Conservation (phyloP, 768 basidiomycete genomes). For the Boletus reticuloceps region DNA sequence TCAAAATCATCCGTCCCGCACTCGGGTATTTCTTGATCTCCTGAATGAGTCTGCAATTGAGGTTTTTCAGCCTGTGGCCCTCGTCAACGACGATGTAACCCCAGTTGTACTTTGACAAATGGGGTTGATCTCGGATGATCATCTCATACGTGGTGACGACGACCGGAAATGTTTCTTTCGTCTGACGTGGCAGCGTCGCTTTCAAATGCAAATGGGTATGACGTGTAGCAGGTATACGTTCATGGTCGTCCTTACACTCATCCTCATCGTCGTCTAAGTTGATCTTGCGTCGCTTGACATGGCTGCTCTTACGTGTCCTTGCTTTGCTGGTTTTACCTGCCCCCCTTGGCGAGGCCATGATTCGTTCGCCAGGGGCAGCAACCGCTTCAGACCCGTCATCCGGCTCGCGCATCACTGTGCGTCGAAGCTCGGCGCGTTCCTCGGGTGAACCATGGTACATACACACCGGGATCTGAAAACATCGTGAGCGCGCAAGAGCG, state of each 20-base stretch:
- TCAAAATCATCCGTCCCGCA: slow-evolving; percentile 89
- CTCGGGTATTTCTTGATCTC: slow-evolving; percentile 86
- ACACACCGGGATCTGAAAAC: slow-evolving; percentile 70
- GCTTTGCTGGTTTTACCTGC: slow-evolving; percentile 15
- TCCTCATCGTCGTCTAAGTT: slow-evolving; percentile 2
- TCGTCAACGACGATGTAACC: slow-evolving; percentile 96
- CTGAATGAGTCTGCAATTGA: slow-evolving; percentile 84
- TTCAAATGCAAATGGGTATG: slow-evolving; percentile 12
- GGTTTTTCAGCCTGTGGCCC: slow-evolving; percentile 93
- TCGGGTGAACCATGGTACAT: slow-evolving; percentile 87
- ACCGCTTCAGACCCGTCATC: slow-evolving; percentile 23
- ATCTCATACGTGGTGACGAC: slow-evolving; percentile 92
- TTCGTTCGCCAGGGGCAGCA: slow-evolving; percentile 23
- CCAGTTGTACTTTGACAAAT: slow-evolving; percentile 68
- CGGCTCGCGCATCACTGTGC: slow-evolving; percentile 49
- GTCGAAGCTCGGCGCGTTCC: slow-evolving; percentile 77
- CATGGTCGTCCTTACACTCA: slow-evolving; percentile 5
- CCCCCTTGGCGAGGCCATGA: slow-evolving; percentile 20
- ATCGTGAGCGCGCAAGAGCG: not conserved
- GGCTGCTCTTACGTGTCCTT: slow-evolving; percentile 8
- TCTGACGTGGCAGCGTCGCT: slow-evolving; percentile 10
- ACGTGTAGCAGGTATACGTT: slow-evolving; percentile 18
- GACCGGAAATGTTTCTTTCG: slow-evolving; percentile 60
- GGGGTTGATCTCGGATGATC: slow-evolving; percentile 76
- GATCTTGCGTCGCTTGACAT: slow-evolving; percentile 22